Evolutionary conservation across 176 grass and related monocot genomes (phyloP), one percentile per base, ranked within the genome.

Genomic region (Eremochloa ophiuroides): DNA sequence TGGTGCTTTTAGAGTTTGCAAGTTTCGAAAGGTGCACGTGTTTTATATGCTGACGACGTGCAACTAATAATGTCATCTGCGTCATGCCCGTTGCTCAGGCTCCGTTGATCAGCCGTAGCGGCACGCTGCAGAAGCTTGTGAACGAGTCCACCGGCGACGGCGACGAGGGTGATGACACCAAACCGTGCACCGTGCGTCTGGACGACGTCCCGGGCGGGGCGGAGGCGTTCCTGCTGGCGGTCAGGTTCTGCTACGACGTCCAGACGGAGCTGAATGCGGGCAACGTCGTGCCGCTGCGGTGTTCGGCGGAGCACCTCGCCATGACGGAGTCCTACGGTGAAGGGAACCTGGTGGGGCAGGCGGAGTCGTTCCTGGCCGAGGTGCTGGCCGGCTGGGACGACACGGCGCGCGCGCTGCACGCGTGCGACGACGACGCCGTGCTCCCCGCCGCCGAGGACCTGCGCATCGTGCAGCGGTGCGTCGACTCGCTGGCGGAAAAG

Each of bases 211-310:
- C 94, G 11, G 91, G 91, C 39, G 87, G 89, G 1, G n/a, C 77
- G 4, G 67, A 67, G 7, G 79, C 89, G 33, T 97, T 97, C 82
- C 79, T 84, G 70, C 87, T 88, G 7, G 89, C 74, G 1, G 91
- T 83, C 48, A 87, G 76, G 79, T 97, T 97, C 87, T 94, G 89
- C 86, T 97, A 97, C 34, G 94, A 92, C 66, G 69, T 94, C 46
- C 58, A 27, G 40, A 64, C 84, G 28, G 91, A 97, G 86, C 73
- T 97, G 70, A 92, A 87, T 71, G 70, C 89, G 1, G 76, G 39
- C 8, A 97, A 97, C 82, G 48, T 92, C 4, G 91, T 88, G 33
- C 37, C 87, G 14, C 66, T 97, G 35, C 83, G 87, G 6, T 97
- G 94, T 40, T 87, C 85, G 0, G 89, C 91, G 2, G 89, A 94